Evolutionary conservation across 2,329 filamentous ascomycete species (phyloP), one percentile per base, ranked within the genome.

Genomic region (Ophiosphaerella narmari): DNA sequence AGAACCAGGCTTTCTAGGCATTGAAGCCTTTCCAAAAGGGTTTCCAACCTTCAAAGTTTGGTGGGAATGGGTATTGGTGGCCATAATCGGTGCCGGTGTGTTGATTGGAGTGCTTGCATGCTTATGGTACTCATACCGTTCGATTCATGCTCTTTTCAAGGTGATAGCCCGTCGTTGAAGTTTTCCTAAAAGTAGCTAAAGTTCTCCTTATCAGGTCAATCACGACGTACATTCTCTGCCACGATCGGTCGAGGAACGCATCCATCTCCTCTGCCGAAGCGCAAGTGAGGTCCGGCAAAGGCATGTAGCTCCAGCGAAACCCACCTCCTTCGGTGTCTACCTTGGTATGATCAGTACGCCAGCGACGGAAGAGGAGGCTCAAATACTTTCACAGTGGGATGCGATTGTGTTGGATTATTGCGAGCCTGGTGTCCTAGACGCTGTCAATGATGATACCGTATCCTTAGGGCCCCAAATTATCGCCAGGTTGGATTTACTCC

Each of bases 281-380:
- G 61, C 64, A 14, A 55, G 55, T 33, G 43, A 54, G 11, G 41
- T 65, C 32, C 57, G 56, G n/a, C 46, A 59, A 39, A 56, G 52
- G n/a, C 52, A 63, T 38, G 18, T 31, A 11, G 51, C 63, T 21
- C 59, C 58, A 6, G 29, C 59, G 23, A 70, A 72, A 48, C 68
- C 68, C 23, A 48, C 66, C 8, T 66, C 67, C 5, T 74, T 74
- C 45, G 71, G 70, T 14, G 69, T 73, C 33, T 73, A 71, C 39
- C 60, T 74, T 11, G 71, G 70, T 29, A 8, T 40, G 9, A 43
- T 74, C 13, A 65, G 46, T 32, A 59, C 32, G 31, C 70, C 69
- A 16, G 40, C 60, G 12, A 64, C 62, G 21, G 50, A 57, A 34
- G 60, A 67, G 14, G 67, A 72, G 40, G 50, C 26, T 9, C 46